Evolutionary conservation across 2,329 filamentous ascomycete species (phyloP).

Genomic region (Sphaerostilbella broomeana): DNA sequence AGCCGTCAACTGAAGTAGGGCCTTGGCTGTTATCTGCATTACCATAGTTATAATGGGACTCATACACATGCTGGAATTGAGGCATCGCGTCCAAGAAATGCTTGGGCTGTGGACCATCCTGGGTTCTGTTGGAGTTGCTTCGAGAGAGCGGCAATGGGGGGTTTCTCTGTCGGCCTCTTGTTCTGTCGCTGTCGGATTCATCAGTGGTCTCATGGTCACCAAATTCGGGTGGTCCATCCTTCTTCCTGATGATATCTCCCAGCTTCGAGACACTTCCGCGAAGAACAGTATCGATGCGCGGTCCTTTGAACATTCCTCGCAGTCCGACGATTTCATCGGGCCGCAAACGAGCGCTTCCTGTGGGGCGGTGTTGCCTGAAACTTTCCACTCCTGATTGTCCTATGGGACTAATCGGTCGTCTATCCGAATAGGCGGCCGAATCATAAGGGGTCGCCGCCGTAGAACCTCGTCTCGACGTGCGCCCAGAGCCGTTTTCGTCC

Average conservation of each 20-base stretch:
- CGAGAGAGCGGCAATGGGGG: constrained; percentile 31
- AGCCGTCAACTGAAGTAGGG: constrained; percentile 12
- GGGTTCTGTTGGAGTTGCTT: constrained; percentile 26
- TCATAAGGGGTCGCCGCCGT: too few relatives aligned
- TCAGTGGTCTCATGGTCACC: constrained; percentile 38
- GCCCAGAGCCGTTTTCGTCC: constrained; percentile 28
- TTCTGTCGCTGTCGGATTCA: constrained; percentile 42
- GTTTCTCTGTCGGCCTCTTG: constrained; percentile 33
- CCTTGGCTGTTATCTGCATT: constrained; percentile 13
- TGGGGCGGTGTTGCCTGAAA: constrained; percentile 22
- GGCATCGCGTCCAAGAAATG: constrained; percentile 48
- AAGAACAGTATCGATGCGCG: constrained; percentile 66
- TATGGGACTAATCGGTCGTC: constrained; percentile 15
- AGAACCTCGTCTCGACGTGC: constrained; percentile 20
- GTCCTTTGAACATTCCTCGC: constrained; percentile 71
- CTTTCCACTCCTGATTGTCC: constrained; percentile 29
- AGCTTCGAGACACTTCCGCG: constrained; percentile 51
- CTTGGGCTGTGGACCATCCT: constrained; percentile 29
- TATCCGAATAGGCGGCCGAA: too few relatives aligned
- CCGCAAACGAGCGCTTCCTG: constrained; percentile 42
- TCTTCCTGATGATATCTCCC: constrained; percentile 52
- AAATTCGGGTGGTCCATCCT: constrained; percentile 33
- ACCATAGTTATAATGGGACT: too few relatives aligned
- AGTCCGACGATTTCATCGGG: constrained; percentile 27
- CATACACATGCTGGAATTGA: constrained; percentile 36